These are phyloP conservation scores for Solanum piurae DNA, from an alignment of 257 asterid species.

Conservation along the genomic window DNA sequence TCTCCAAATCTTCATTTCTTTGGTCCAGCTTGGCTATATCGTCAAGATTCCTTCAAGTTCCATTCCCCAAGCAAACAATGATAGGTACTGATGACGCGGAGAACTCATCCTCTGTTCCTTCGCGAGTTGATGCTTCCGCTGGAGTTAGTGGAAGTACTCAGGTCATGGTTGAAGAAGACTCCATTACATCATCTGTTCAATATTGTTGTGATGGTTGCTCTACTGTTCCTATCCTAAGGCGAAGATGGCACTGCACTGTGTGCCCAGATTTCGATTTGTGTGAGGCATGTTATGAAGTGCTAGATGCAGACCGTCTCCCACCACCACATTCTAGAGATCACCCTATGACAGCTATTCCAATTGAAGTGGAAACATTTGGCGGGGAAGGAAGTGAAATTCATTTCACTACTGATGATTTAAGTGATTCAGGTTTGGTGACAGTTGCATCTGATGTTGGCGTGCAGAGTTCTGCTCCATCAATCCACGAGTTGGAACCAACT, in stretches of 20 bases:
- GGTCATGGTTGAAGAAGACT: conserved; percentile 81
- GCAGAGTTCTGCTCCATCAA: conserved; percentile 50
- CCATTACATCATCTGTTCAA: conserved; percentile 89
- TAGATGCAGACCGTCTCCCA: conserved; percentile 90
- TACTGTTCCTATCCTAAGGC: conserved; percentile 89
- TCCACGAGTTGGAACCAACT: conserved; percentile 69
- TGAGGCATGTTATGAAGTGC: conserved; percentile 87
- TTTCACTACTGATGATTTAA: conserved; percentile 59
- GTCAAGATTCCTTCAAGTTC: conserved; percentile 97
- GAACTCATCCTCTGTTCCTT: conserved; percentile 44
- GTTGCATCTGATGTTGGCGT: conserved; percentile 50
- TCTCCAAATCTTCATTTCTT: conserved; percentile 9
- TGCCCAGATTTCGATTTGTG: conserved; percentile 99
- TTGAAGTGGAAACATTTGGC: conserved; percentile 78
- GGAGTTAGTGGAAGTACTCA: conserved; percentile 58
- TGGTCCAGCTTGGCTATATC: conserved; percentile 92
- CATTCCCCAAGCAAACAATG: conserved; percentile 99
- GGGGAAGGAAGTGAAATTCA: conserved; percentile 86
- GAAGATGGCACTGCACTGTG: conserved; percentile 96
- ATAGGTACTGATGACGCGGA: conserved; percentile 81
- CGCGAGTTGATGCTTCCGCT: conserved; percentile 45
- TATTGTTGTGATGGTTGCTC: conserved; percentile 99
- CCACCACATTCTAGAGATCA: conserved; percentile 96
- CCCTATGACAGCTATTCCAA: conserved; percentile 93
- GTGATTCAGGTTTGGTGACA: conserved; percentile 51